phyloP scores from a whole-genome alignment of 768 basidiomycete genomes.

The Tulasnella sp. region DNA sequence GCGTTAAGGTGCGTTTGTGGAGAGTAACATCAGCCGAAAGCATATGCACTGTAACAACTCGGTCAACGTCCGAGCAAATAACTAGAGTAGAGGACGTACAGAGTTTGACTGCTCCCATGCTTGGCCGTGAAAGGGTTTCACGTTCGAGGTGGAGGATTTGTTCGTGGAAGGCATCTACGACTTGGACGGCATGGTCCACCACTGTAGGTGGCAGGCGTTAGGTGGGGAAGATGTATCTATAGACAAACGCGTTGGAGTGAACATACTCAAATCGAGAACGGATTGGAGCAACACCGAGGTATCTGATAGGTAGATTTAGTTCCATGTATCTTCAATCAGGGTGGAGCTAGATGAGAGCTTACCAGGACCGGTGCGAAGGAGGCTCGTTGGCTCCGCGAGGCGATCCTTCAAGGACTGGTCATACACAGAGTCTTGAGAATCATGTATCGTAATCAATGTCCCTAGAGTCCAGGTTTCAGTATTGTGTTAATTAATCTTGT shows the following conservation, averaged over 20 bases:
- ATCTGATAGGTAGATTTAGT: slow-evolving; percentile 29
- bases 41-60: slow-evolving; percentile 49
- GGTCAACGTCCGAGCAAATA: neutral
- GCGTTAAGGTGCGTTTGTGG: slow-evolving; percentile 62
- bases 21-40: slow-evolving; percentile 62
- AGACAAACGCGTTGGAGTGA: neutral
- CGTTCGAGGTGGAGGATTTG: slow-evolving; percentile 53
- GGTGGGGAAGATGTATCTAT: neutral
- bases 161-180: slow-evolving; percentile 34
- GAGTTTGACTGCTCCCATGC: slow-evolving; percentile 46
- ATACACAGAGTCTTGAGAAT: slow-evolving; percentile 6
- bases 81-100: slow-evolving; percentile 33
- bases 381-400: slow-evolving; percentile 46
- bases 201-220: neutral
- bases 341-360: neutral
- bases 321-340: neutral
- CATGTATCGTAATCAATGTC: slow-evolving; percentile 15
- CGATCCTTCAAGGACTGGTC: slow-evolving; percentile 50
- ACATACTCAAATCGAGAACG: slow-evolving; percentile 44
- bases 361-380: slow-evolving; percentile 39
- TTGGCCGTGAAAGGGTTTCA: slow-evolving; percentile 46
- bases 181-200: slow-evolving; percentile 35
- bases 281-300: slow-evolving; percentile 57
- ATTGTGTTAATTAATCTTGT: neutral
- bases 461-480: neutral